A percentile compares a stretch with the other conserved stretches of the same genome.
phyloP scores from a whole-genome alignment of 192 early-diverging fungal species.

The Chytriomyces confervae region DNA sequence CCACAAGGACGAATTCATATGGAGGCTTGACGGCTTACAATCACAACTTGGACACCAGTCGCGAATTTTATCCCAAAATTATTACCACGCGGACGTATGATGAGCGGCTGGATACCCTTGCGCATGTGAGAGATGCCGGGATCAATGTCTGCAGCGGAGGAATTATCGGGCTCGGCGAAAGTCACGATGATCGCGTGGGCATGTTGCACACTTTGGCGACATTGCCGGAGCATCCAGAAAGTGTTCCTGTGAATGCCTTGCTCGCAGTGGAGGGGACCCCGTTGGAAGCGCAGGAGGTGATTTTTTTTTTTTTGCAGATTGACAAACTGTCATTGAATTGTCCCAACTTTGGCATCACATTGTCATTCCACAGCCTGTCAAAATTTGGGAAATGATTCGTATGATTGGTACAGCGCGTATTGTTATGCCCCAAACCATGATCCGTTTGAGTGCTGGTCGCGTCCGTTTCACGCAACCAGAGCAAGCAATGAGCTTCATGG shows the following conservation, averaged over 20 bases:
- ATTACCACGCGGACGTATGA: conserved; percentile 83
- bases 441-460: conserved; percentile 75
- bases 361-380: conserved; percentile 60
- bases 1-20: too few relatives aligned
- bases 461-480: conserved; percentile 73
- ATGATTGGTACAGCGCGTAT: conserved; percentile 86
- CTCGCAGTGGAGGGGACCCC: conserved; percentile 84
- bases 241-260: conserved; percentile 80
- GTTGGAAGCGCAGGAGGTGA: conserved; percentile 70
- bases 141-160: conserved; percentile 85
- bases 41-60: conserved; percentile 85
- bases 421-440: conserved; percentile 78
- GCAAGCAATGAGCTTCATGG: conserved; percentile 78
- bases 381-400: conserved; percentile 82
- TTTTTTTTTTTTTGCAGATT: conserved; percentile 8
- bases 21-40: conserved; percentile 88
- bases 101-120: conserved; percentile 77
- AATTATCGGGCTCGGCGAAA: conserved; percentile 84
- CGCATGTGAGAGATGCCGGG: conserved; percentile 74
- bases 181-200: conserved; percentile 71
- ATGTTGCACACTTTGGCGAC: conserved; percentile 78
- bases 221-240: conserved; percentile 74
- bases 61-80: conserved; percentile 79
- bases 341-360: neutral
- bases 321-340: neutral